A percentile compares a stretch with the other conserved stretches of the same genome.
These are phyloP conservation scores for Phytopythium mirpurense DNA, from an alignment of 352 stramenopile genomes.

Conservation along the genomic window DNA sequence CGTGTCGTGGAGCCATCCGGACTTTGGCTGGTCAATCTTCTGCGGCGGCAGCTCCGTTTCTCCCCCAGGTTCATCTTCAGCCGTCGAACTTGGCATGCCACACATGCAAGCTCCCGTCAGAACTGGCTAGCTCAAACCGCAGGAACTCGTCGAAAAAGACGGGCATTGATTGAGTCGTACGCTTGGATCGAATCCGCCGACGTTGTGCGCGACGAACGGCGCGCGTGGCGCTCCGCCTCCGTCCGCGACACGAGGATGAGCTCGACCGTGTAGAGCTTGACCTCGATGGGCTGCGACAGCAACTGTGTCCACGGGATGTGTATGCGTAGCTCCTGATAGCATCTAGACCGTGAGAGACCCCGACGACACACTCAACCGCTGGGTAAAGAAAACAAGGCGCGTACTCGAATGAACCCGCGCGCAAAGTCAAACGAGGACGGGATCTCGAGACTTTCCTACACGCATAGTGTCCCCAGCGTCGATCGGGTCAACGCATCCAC, in stretches of 20 bases:
- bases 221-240: conserved; percentile 10
- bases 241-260: conserved; percentile 72
- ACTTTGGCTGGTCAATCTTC: conserved; percentile 77
- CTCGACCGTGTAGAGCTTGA: conserved; percentile 88
- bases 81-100: background rate
- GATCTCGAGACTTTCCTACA: conserved; percentile 77
- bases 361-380: background rate
- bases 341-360: background rate
- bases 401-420: conserved; percentile 75
- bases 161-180: too few species aligned
- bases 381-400: background rate
- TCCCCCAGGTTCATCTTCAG: background rate
- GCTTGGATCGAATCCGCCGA: conserved; percentile 8
- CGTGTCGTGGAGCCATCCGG: conserved; percentile 72
- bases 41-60: conserved; percentile 9
- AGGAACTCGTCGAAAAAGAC: too few species aligned
- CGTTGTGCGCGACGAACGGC: conserved; percentile 11
- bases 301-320: conserved; percentile 88
- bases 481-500: background rate
- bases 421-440: conserved; percentile 86
- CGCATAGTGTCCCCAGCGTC: background rate
- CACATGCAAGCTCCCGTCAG: background rate
- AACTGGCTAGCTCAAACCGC: too few species aligned
- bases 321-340: conserved; percentile 73
- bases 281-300: conserved; percentile 80